A percentile compares a stretch with the other conserved stretches of the same genome.
These are phyloP conservation scores for Pluteus cervinus DNA, from an alignment of 768 basidiomycete genomes.

Conservation along the genomic window DNA sequence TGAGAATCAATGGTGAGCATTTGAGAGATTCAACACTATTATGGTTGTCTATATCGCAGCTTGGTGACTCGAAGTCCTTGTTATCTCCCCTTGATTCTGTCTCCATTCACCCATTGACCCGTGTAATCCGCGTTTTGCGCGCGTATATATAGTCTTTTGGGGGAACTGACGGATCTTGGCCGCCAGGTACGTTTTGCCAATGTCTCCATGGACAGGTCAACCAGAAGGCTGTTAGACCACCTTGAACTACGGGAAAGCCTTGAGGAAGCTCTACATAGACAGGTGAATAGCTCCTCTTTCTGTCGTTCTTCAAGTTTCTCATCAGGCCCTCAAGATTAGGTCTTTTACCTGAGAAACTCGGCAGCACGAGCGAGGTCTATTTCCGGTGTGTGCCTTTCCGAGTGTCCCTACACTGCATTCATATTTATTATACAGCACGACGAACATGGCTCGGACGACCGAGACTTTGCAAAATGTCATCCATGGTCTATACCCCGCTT, in stretches of 20 bases:
- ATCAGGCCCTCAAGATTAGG: slow-evolving; percentile 38
- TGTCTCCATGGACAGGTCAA: neutral
- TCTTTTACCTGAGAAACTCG: slow-evolving; percentile 52
- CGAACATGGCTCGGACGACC: slow-evolving; percentile 72
- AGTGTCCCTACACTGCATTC: neutral
- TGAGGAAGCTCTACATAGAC: slow-evolving; percentile 63
- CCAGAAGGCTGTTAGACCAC: slow-evolving; percentile 44
- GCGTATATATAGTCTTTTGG: slow-evolving; percentile 67
- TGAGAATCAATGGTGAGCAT: slow-evolving; percentile 60
- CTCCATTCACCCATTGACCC: no score
- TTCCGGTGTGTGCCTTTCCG: slow-evolving; percentile 41
- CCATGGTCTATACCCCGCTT: slow-evolving; percentile 63
- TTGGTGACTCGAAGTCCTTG: no score
- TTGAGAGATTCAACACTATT: neutral
- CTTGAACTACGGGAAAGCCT: slow-evolving; percentile 49
- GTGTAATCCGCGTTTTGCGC: no score
- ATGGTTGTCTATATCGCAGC: no score
- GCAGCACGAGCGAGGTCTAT: slow-evolving; percentile 42
- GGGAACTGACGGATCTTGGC: slow-evolving; percentile 68
- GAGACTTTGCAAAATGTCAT: slow-evolving; percentile 71
- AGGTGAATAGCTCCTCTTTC: slow-evolving; percentile 32
- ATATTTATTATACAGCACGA: slow-evolving; percentile 39
- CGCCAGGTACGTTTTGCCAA: slow-evolving; percentile 39
- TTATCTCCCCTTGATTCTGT: no score
- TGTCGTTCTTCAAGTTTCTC: neutral